Conservation (phyloP, 495 filamentous ascomycete genomes). For the Tuber magnatum region DNA sequence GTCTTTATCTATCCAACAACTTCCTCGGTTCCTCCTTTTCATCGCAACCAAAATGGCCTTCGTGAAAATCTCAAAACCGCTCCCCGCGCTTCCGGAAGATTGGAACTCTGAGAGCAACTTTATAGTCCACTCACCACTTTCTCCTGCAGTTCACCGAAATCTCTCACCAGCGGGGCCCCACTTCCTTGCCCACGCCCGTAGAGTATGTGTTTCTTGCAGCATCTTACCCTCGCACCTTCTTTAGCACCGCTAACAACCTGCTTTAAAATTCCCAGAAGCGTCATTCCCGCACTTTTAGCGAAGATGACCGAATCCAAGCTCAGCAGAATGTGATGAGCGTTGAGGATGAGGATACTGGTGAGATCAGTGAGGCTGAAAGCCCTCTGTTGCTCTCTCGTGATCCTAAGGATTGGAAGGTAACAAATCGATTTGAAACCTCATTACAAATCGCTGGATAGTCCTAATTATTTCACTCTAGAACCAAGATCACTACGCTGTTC, state of each 20-base stretch:
- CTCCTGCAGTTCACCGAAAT: conserved; percentile 39
- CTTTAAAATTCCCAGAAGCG: conserved; percentile 53
- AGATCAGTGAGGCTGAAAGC: conserved; percentile 89
- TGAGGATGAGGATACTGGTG: conserved; percentile 80
- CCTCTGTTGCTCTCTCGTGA: conserved; percentile 82
- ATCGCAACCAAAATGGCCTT: conserved; percentile 27
- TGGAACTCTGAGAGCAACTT: conserved; percentile 90
- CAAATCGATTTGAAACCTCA: conserved; percentile 18
- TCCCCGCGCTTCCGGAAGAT: conserved; percentile 69
- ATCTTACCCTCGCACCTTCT: conserved; percentile 23
- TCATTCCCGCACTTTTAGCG: conserved; percentile 94
- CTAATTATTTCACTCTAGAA: conserved; percentile 48
- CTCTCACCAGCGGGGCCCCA: conserved; percentile 93
- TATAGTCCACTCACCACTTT: conserved; percentile 51
- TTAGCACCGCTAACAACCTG: conserved; percentile 34
- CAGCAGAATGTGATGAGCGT: conserved; percentile 90
- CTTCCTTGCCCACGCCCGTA: conserved; percentile 93
- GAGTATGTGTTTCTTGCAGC: conserved; percentile 49
- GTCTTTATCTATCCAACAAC: neutral
- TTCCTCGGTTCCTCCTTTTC: neutral
- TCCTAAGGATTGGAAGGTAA: conserved; percentile 98
- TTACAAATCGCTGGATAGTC: conserved; percentile 21
- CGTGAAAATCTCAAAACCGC: conserved; percentile 43
- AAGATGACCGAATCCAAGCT: conserved; percentile 95
- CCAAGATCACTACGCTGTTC: conserved; percentile 97